Base-by-base conservation (phyloP, 2,329 filamentous ascomycete species). In the Alternaria sp. region DNA sequence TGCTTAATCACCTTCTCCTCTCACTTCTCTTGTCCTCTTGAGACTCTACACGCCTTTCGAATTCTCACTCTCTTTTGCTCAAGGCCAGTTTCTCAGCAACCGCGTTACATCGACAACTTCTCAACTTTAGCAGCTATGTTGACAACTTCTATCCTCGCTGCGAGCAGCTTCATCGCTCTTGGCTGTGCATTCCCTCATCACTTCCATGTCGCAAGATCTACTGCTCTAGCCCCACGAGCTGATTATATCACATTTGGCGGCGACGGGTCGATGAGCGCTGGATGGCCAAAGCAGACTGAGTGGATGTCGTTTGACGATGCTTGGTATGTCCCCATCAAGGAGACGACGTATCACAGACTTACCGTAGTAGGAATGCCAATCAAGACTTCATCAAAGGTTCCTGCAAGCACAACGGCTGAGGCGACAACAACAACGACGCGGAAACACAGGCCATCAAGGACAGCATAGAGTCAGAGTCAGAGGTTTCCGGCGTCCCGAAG, bases 401-500 rank as follows among this genome's bases (percentile, higher is more conserved):
- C 16, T 83, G 80, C 72, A 62, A 67, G 14, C 67, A 75, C 44
- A 73, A 74, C 56, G 69, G 69, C 57, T 66, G 59, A 59, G 73
- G 73, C 54, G 73, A 72, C n/a, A 75, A 82, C 69, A 77, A 82
- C 66, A 74, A 72, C 22, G 69, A 73, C 41, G 59, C 69, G 8
- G 81, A 83, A 65, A 79, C 74, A 16, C 64, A 70, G 25, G 70
- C 77, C 49, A 75, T 83, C 61, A 76, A 79, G 54, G 55, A 69
- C 16, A 78, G 78, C 36, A 80, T 84, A 63, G 57, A 74, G 22
- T 45, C 63, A 79, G 27, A 72, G 78, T 43, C 57, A 56, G 4
- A 56, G 67, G 5, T 45, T 7, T 74, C 76, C 8, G 72, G 73
- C 38, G 69, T 84, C 10, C 76, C 80, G 53, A 54, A 74, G n/a